phyloP scores from a whole-genome alignment of 176 grass and related monocot species.

The Rhipidocladum racemiflorum region DNA sequence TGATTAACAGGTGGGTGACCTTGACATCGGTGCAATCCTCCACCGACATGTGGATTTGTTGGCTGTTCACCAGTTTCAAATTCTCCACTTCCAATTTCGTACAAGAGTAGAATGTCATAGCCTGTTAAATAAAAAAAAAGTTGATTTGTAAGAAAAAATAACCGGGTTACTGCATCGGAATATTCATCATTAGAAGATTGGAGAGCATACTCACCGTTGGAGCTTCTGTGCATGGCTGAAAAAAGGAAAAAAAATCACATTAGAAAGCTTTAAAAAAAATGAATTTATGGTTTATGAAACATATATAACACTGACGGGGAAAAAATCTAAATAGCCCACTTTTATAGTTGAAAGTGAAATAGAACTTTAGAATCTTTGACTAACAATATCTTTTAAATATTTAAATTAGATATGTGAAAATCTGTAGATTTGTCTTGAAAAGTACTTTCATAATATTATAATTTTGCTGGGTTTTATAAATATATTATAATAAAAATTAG shows the following conservation, averaged over 20 bases:
- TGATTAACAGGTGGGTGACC: conserved; percentile 13
- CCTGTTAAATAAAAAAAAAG: conserved; percentile 17
- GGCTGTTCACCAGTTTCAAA: conserved; percentile 32
- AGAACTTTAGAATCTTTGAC: no score
- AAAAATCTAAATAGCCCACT: neutral
- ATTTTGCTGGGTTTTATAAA: no score
- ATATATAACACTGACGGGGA: neutral
- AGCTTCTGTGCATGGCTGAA: conserved; percentile 51
- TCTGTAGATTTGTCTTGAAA: no score
- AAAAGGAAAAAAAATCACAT: conserved; percentile 5
- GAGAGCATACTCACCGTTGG: conserved; percentile 39
- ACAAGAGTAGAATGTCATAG: conserved; percentile 54
- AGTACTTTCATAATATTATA: no score
- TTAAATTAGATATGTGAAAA: no score
- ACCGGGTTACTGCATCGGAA: neutral
- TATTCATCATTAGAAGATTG: neutral
- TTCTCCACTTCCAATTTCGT: conserved; percentile 41
- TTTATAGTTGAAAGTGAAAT: neutral
- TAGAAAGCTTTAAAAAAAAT: conserved; percentile 20
- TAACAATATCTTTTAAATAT: no score
- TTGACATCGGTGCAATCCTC: conserved; percentile 27
- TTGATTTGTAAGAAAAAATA: neutral
- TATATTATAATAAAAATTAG: no score
- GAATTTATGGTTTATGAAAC: neutral
- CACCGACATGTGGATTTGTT: conserved; percentile 43